phyloP scores from a whole-genome alignment of 148 eudicot genomes.

The Agrostemma githago region DNA sequence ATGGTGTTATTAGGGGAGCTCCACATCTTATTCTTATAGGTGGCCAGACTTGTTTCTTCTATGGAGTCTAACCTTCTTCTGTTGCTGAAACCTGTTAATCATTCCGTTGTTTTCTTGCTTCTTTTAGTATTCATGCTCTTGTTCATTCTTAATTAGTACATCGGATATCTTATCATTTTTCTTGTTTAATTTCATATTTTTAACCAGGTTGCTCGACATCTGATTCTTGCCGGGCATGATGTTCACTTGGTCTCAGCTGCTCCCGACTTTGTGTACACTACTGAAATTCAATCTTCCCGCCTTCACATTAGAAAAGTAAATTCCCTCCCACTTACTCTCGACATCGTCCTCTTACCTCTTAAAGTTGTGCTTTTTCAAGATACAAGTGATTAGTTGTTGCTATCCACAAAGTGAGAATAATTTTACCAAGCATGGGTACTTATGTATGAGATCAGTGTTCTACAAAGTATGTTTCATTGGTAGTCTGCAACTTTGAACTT shows the following conservation, averaged over 20 bases:
- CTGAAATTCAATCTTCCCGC: constrained; percentile 83
- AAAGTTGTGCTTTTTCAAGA: neutral
- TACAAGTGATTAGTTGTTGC: neutral
- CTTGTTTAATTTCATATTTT: constrained; percentile 6
- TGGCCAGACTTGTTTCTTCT: neutral
- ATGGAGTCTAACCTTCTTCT: neutral
- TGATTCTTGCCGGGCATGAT: constrained; percentile 90
- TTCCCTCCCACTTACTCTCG: neutral
- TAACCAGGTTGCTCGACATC: constrained; percentile 78
- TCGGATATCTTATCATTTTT: neutral
- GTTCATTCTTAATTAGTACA: neutral
- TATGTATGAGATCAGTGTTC: neutral
- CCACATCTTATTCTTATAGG: neutral
- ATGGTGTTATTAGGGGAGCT: constrained; percentile 3
- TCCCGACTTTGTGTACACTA: constrained; percentile 94
- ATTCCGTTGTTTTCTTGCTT: neutral
- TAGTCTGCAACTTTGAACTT: neutral
- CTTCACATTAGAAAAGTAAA: constrained; percentile 90
- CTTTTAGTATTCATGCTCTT: neutral
- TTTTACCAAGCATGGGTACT: neutral
- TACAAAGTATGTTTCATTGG: neutral
- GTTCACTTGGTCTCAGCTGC: constrained; percentile 98
- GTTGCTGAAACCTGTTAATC: neutral
- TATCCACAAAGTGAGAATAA: neutral
- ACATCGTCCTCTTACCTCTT: neutral